A percentile compares a stretch with the other conserved stretches of the same genome.
These are phyloP conservation scores for Metschnikowia lunata DNA, from an alignment of 805 yeast species.

Conservation along the genomic window DNA sequence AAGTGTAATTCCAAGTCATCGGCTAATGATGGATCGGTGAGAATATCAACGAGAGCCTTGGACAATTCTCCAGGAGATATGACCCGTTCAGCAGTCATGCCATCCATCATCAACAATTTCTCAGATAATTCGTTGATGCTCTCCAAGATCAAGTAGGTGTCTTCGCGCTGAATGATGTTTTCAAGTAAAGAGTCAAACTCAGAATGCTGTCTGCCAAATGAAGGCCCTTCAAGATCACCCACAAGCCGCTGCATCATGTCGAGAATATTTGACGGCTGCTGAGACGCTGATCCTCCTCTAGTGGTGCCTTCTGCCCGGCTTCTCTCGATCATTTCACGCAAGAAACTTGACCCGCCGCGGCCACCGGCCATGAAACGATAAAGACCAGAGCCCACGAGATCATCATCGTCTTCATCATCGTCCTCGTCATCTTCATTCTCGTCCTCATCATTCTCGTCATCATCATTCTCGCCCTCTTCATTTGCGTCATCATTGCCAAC, in stretches of 20 bases:
- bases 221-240: slow-evolving; percentile 25
- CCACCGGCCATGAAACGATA: slow-evolving; percentile 9
- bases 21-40: slow-evolving; percentile 52
- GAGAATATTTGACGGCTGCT: slow-evolving; percentile 19
- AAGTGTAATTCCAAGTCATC: slow-evolving; percentile 77
- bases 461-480: not conserved
- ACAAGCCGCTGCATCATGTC: slow-evolving; percentile 34
- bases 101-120: slow-evolving; percentile 63
- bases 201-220: slow-evolving; percentile 11
- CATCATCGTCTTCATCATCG: slow-evolving; percentile 9
- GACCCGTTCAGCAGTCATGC: slow-evolving; percentile 53
- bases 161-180: slow-evolving; percentile 43
- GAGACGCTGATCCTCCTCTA: not conserved
- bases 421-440: slow-evolving; percentile 1
- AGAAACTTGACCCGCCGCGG: slow-evolving; percentile 6
- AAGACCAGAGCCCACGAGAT: slow-evolving; percentile 11
- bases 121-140: slow-evolving; percentile 63
- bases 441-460: slow-evolving; percentile 1
- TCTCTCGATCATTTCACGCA: slow-evolving; percentile 11
- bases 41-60: slow-evolving; percentile 49
- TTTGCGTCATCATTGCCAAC: not conserved
- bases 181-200: slow-evolving; percentile 35
- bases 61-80: slow-evolving; percentile 60
- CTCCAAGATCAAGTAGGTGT: slow-evolving; percentile 59
- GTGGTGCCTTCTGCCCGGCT: slow-evolving; percentile 1